These are phyloP conservation scores for Nadsonia starkeyi-henricii DNA, from an alignment of 1,139 yeast species.

Conservation along the genomic window DNA sequence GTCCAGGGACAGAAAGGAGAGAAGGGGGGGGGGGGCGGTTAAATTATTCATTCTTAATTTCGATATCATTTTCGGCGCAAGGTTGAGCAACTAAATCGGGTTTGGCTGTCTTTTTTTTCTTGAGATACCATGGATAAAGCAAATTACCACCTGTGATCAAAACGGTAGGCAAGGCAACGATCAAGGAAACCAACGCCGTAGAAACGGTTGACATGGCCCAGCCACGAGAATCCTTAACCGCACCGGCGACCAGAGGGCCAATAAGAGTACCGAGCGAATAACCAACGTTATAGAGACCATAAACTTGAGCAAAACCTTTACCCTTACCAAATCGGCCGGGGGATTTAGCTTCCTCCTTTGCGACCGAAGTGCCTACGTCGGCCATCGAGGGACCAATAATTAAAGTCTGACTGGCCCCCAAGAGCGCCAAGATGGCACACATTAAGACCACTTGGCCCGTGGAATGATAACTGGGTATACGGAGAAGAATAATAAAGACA, in stretches of 20 bases:
- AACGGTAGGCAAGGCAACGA: conserved; percentile 16
- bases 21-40: no score
- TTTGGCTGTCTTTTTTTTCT: no score
- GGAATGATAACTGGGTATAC: conserved; percentile 18
- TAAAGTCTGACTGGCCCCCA: conserved; percentile 17
- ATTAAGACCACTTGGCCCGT: conserved; percentile 19
- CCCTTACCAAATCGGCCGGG: conserved; percentile 24
- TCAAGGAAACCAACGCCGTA: conserved; percentile 16
- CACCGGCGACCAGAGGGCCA: conserved; percentile 25
- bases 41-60: no score
- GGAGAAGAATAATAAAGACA: conserved; percentile 18
- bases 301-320: conserved; percentile 25
- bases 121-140: neutral
- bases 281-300: conserved; percentile 24
- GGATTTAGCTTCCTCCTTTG: conserved; percentile 14
- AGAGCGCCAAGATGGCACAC: conserved; percentile 18
- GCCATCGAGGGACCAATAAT: conserved; percentile 20
- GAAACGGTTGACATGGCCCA: conserved; percentile 18
- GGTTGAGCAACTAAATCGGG: no score
- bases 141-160: conserved; percentile 18
- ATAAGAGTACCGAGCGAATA: conserved; percentile 22
- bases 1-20: no score
- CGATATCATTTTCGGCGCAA: no score
- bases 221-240: conserved; percentile 15
- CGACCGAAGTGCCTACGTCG: conserved; percentile 19